These are phyloP conservation scores for Penicillium desertorum DNA, from an alignment of 495 filamentous ascomycete genomes.

Conservation along the genomic window DNA sequence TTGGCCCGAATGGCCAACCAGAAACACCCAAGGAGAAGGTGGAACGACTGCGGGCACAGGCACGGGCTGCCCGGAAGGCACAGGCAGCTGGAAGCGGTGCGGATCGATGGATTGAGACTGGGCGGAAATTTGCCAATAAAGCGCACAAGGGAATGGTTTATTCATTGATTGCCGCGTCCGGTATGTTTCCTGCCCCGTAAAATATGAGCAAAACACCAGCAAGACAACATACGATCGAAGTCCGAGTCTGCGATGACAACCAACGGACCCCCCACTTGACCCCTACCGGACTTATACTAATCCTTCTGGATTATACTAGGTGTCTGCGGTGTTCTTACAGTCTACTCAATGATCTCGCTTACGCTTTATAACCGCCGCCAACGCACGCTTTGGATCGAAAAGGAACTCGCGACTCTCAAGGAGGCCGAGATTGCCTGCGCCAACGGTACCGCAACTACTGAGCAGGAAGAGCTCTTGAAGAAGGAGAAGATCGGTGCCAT, in stretches of 20 bases:
- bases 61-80: slow-evolving; percentile 64
- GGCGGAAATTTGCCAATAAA: slow-evolving; percentile 74
- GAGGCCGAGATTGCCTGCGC: slow-evolving; percentile 61
- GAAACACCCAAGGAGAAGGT: slow-evolving; percentile 94
- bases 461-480: slow-evolving; percentile 53
- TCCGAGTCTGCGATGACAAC: slow-evolving; percentile 5
- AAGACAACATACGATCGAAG: slow-evolving; percentile 3
- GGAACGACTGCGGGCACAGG: slow-evolving; percentile 76
- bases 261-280: neutral
- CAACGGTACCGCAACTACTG: slow-evolving; percentile 58
- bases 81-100: slow-evolving; percentile 56
- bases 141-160: slow-evolving; percentile 77
- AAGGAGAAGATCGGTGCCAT: slow-evolving; percentile 58
- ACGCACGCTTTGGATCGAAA: slow-evolving; percentile 62
- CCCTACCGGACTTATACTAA: slow-evolving; percentile 1
- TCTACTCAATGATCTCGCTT: slow-evolving; percentile 83
- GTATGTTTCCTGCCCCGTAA: slow-evolving; percentile 48
- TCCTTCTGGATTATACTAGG: slow-evolving; percentile 43
- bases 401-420: slow-evolving; percentile 59
- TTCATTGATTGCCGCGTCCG: slow-evolving; percentile 73
- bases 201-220: neutral
- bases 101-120: slow-evolving; percentile 66
- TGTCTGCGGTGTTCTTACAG: slow-evolving; percentile 68
- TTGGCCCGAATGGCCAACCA: slow-evolving; percentile 35
- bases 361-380: slow-evolving; percentile 79